Conservation (phyloP, 345 rosid species). For the Citrus hindsii region DNA sequence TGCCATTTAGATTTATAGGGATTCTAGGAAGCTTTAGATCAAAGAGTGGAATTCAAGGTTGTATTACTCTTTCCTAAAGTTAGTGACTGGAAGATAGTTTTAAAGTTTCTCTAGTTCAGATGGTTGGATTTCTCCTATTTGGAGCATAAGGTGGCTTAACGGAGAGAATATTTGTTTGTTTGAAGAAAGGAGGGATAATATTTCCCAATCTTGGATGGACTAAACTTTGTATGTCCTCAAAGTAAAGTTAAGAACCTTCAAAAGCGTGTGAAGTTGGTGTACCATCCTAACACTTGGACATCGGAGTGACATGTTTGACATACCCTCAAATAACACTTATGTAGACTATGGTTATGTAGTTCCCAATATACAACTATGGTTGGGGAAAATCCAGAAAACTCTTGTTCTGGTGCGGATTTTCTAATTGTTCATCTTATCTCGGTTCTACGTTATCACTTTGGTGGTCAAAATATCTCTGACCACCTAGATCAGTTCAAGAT, state of each 20-base stretch:
- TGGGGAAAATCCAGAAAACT: background rate
- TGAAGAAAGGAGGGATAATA: background rate
- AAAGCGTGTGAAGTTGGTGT: background rate
- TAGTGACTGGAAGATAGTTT: constrained; percentile 4
- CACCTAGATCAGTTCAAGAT: constrained; percentile 8
- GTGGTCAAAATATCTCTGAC: constrained; percentile 11
- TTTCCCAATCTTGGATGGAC: constrained; percentile 4
- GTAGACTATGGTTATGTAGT: background rate
- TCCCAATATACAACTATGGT: background rate
- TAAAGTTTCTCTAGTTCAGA: background rate
- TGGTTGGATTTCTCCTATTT: constrained; percentile 8
- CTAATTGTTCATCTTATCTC: constrained; percentile 3
- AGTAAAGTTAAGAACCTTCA: constrained; percentile 1
- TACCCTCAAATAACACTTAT: background rate
- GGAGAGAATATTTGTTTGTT: constrained; percentile 6
- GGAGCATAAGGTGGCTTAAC: background rate
- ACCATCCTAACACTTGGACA: background rate
- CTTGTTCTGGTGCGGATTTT: background rate
- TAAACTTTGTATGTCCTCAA: background rate
- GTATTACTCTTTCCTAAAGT: background rate
- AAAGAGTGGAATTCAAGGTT: constrained; percentile 1
- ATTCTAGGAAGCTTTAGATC: background rate
- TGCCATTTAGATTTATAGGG: background rate
- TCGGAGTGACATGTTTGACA: constrained; percentile 1
- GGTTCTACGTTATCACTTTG: constrained; percentile 10